Conservation (phyloP, 2,329 filamentous ascomycete genomes). For the Zasmidium cellare region DNA sequence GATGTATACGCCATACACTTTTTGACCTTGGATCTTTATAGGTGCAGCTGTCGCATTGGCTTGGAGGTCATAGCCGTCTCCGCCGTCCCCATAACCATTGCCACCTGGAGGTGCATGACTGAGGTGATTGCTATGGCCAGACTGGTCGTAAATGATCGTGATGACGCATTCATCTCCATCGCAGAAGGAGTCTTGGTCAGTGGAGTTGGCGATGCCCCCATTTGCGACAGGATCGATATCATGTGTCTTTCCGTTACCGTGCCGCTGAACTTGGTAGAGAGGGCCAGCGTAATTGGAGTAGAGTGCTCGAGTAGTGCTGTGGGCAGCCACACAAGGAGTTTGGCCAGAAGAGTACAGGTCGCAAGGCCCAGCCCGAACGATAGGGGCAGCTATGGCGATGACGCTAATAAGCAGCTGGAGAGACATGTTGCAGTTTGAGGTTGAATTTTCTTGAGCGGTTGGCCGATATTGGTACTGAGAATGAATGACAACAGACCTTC, state of each 20-base stretch:
- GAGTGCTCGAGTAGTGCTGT: conserved; percentile 62
- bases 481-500: too few relatives aligned
- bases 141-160: neutral
- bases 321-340: conserved; percentile 62
- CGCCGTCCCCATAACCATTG: conserved; percentile 59
- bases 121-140: neutral
- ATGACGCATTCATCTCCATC: conserved; percentile 59
- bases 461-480: too few relatives aligned
- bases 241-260: neutral
- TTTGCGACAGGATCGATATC: neutral
- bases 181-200: conserved; percentile 58
- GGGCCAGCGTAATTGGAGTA: conserved; percentile 48
- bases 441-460: too few relatives aligned
- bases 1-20: conserved; percentile 65
- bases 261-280: neutral
- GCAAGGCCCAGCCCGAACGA: conserved; percentile 61
- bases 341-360: conserved; percentile 59
- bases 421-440: too few relatives aligned
- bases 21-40: conserved; percentile 56
- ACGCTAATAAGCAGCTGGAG: too few relatives aligned
- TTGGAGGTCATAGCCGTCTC: neutral
- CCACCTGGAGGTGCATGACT: conserved; percentile 44
- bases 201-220: neutral
- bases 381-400: too few relatives aligned
- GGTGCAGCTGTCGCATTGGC: conserved; percentile 46